phyloP scores from a whole-genome alignment of 768 basidiomycete species.

The Boletus subparvulus region DNA sequence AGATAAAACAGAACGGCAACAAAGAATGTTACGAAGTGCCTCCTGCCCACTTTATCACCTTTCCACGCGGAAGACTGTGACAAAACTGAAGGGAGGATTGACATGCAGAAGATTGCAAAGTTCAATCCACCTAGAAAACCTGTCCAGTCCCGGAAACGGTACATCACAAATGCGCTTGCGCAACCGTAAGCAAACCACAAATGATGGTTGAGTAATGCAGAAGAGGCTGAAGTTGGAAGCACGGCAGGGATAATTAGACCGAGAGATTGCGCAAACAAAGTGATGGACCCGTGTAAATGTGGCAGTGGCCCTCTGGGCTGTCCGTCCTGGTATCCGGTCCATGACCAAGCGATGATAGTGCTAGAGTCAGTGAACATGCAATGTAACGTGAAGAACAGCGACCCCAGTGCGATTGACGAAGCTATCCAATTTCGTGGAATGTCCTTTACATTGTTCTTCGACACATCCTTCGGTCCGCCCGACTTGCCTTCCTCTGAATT shows the following conservation, averaged over 20 bases:
- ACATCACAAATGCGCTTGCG: constrained; percentile 55
- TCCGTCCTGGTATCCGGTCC: constrained; percentile 78
- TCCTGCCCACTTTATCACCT: constrained; percentile 43
- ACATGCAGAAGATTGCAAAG: constrained; percentile 62
- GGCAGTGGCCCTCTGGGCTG: constrained; percentile 67
- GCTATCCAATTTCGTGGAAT: constrained; percentile 35
- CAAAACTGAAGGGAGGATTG: constrained; percentile 56
- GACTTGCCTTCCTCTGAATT: constrained; percentile 1
- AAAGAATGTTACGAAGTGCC: constrained; percentile 56
- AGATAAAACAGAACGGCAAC: constrained; percentile 64
- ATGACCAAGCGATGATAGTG: constrained; percentile 82
- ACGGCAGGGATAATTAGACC: constrained; percentile 50
- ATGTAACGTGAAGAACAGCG: constrained; percentile 69
- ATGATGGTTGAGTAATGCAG: constrained; percentile 42
- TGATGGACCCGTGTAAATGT: constrained; percentile 66
- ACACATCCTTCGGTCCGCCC: background rate
- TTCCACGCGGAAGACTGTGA: constrained; percentile 41
- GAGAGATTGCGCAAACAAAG: constrained; percentile 58
- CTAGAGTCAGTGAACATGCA: constrained; percentile 72
- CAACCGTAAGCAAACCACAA: constrained; percentile 56
- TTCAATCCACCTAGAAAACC: constrained; percentile 70
- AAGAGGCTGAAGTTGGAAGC: constrained; percentile 20
- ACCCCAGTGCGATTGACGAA: constrained; percentile 59
- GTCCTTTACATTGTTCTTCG: constrained; percentile 2
- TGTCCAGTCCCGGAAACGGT: constrained; percentile 60